These are phyloP conservation scores for Postia placenta DNA, from an alignment of 768 basidiomycete species.

Conservation along the genomic window DNA sequence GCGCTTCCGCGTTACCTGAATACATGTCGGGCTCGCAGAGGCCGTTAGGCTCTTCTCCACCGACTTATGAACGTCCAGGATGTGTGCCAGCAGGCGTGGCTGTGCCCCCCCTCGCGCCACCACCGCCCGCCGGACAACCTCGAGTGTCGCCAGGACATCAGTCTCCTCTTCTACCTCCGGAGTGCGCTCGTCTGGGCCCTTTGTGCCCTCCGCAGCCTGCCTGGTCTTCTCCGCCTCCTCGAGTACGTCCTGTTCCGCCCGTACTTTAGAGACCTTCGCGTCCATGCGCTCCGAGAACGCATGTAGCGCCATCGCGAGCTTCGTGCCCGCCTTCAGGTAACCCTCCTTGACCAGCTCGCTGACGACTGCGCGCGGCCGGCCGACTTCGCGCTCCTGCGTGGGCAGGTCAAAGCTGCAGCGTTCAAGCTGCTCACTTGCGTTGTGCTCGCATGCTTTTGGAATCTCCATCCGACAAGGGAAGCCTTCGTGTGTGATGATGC, in stretches of 20 bases:
- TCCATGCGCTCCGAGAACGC: slow-evolving; percentile 15
- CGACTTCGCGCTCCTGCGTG: slow-evolving; percentile 9
- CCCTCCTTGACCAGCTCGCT: slow-evolving; percentile 11
- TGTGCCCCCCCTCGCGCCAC: neutral
- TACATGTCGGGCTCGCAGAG: neutral
- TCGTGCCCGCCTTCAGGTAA: slow-evolving; percentile 13
- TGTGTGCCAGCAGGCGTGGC: neutral
- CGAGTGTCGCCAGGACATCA: neutral
- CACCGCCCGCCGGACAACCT: neutral
- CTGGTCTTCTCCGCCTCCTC: neutral
- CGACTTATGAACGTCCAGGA: neutral
- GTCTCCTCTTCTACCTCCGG: neutral
- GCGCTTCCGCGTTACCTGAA: neutral
- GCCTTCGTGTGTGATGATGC: neutral
- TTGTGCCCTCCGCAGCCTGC: slow-evolving; percentile 1
- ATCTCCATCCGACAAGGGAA: neutral
- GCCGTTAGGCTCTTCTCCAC: neutral
- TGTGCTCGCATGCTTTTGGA: neutral
- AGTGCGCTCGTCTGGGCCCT: neutral
- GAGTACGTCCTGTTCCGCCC: neutral
- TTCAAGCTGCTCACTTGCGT: neutral
- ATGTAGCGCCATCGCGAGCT: slow-evolving; percentile 14
- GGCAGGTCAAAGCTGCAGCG: slow-evolving; percentile 1
- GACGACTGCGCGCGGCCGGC: slow-evolving; percentile 9
- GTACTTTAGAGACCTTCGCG: neutral